Percentiles rank a stretch among this genome's conserved stretches.
Evolutionary conservation across 495 filamentous ascomycete species (phyloP).

Genomic region (Pyrenopolyporus hunteri): DNA sequence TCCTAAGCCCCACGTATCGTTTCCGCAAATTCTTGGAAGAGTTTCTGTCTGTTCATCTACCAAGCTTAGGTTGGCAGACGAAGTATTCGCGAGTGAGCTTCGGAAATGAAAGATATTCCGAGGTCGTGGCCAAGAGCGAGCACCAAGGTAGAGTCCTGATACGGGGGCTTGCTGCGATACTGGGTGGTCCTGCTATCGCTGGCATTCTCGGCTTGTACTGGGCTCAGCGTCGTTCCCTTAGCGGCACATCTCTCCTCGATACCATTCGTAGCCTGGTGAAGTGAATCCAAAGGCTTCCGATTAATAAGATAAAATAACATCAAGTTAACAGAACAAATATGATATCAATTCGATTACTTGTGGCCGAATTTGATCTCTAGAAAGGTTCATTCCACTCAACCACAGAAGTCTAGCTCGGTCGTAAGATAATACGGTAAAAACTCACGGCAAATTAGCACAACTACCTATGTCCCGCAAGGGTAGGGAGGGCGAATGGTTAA

Average conservation of each 20-base stretch:
- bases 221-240: conserved; percentile 19
- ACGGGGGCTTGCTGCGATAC: conserved; percentile 37
- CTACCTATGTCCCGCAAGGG: too few species aligned
- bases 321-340: too few species aligned
- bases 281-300: background rate
- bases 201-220: conserved; percentile 33
- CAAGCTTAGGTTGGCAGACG: conserved; percentile 81
- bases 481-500: too few species aligned
- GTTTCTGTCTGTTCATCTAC: conserved; percentile 74
- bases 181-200: conserved; percentile 42
- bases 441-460: too few species aligned
- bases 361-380: background rate
- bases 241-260: conserved; percentile 11
- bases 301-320: background rate
- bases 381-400: too few species aligned
- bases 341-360: too few species aligned
- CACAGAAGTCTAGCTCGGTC: background rate
- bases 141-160: conserved; percentile 70
- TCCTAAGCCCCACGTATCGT: conserved; percentile 75
- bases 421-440: too few species aligned
- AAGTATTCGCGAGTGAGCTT: conserved; percentile 95
- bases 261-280: conserved; percentile 15
- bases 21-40: conserved; percentile 87
- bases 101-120: conserved; percentile 86
- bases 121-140: conserved; percentile 71